A percentile compares a stretch with the other conserved stretches of the same genome.
phyloP scores from a whole-genome alignment of 1,284 basidiomycete species.

The Cryptococcus sp. region DNA sequence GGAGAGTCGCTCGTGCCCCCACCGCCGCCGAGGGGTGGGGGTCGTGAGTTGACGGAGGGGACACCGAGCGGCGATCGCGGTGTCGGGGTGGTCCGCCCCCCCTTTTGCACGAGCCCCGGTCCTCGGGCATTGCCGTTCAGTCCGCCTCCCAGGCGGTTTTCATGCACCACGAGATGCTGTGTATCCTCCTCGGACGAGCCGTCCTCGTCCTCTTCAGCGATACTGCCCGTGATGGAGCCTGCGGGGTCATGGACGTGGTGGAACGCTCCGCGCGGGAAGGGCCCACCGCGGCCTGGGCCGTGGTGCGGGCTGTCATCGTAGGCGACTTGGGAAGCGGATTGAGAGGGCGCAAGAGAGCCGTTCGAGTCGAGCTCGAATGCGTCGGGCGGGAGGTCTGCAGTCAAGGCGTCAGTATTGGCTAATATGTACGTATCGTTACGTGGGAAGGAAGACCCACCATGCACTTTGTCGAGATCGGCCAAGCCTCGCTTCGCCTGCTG shows the following conservation, averaged over 20 bases:
- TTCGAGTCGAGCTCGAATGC: constrained; percentile 50
- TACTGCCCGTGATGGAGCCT: constrained; percentile 45
- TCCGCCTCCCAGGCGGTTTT: constrained; percentile 32
- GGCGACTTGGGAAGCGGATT: constrained; percentile 49
- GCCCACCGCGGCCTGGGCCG: constrained; percentile 7
- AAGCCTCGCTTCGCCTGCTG: constrained; percentile 45
- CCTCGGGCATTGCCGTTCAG: background rate
- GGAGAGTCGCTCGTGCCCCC: constrained; percentile 19
- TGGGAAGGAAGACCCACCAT: constrained; percentile 27
- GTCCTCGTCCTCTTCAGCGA: constrained; percentile 48
- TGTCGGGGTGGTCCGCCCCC: constrained; percentile 6
- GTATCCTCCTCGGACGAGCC: constrained; percentile 40
- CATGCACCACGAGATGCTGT: constrained; percentile 41
- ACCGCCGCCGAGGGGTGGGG: constrained; percentile 14
- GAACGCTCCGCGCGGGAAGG: constrained; percentile 16
- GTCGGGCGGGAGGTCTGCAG: constrained; percentile 32
- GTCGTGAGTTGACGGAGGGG: constrained; percentile 30
- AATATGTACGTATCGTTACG: background rate
- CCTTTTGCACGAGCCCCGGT: constrained; percentile 3
- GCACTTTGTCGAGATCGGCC: constrained; percentile 41
- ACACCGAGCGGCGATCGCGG: constrained; percentile 34
- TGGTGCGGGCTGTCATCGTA: constrained; percentile 33
- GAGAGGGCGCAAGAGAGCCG: constrained; percentile 50
- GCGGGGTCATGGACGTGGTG: constrained; percentile 12
- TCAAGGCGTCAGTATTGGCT: background rate